Conservation (phyloP, 192 early-diverging fungal genomes). For the Podila epigama region DNA sequence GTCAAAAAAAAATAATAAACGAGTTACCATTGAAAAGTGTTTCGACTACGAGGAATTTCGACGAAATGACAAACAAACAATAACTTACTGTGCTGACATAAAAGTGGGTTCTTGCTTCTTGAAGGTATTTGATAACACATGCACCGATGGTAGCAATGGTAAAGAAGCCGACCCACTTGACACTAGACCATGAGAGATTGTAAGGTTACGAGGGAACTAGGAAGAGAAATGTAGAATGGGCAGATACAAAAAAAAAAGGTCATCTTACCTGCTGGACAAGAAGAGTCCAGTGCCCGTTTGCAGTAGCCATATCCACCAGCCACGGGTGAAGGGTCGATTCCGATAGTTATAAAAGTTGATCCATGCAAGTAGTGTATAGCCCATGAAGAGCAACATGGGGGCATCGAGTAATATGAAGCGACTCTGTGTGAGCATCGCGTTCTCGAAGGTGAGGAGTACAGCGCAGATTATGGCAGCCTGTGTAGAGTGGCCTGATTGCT, state of each 20-base stretch:
- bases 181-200: slow-evolving; percentile 50
- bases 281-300: slow-evolving; percentile 86
- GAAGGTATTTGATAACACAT: slow-evolving; percentile 84
- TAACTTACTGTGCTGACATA: slow-evolving; percentile 58
- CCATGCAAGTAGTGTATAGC: slow-evolving; percentile 83
- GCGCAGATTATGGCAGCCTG: slow-evolving; percentile 80
- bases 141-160: slow-evolving; percentile 84
- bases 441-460: slow-evolving; percentile 86
- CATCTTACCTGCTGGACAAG: slow-evolving; percentile 53
- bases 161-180: slow-evolving; percentile 97
- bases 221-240: background rate
- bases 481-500: slow-evolving; percentile 80
- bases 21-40: background rate
- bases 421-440: slow-evolving; percentile 88
- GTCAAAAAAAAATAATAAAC: background rate
- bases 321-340: slow-evolving; percentile 70
- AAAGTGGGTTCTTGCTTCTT: slow-evolving; percentile 79
- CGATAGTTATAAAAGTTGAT: slow-evolving; percentile 85
- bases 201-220: background rate
- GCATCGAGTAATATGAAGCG: slow-evolving; percentile 92
- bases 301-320: slow-evolving; percentile 91
- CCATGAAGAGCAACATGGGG: slow-evolving; percentile 89
- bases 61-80: background rate
- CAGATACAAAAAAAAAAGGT: background rate
- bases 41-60: background rate